Percentiles rank a stretch among this genome's conserved stretches.
These are phyloP conservation scores for Kitagawia praeruptora DNA, from an alignment of 129 eudicot species.

Conservation along the genomic window DNA sequence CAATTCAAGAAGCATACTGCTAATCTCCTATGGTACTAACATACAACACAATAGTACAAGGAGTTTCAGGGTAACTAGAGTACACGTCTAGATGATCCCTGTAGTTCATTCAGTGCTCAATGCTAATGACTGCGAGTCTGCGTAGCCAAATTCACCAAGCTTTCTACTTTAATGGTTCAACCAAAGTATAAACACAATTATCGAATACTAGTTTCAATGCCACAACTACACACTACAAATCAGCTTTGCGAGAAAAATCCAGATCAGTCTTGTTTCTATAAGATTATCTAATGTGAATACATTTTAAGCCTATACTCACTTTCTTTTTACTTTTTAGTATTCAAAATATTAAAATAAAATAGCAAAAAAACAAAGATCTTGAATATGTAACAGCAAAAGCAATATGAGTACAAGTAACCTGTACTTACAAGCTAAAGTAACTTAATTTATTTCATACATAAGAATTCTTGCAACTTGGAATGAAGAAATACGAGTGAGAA, in stretches of 20 bases:
- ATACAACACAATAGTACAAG: too few relatives aligned
- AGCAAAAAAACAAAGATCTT: slow-evolving; percentile 24
- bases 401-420: background rate
- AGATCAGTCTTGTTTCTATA: background rate
- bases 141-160: background rate
- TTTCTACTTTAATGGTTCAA: background rate
- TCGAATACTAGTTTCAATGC: background rate
- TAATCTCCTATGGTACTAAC: too few relatives aligned
- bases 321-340: too few relatives aligned
- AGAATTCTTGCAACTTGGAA: background rate
- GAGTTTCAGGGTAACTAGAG: too few relatives aligned
- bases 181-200: background rate
- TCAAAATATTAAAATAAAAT: background rate
- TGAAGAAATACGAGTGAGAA: background rate
- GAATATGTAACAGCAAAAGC: slow-evolving; percentile 16
- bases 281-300: background rate
- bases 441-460: background rate
- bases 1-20: background rate
- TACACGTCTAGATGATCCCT: too few relatives aligned
- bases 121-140: background rate
- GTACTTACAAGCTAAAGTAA: background rate
- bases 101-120: too few relatives aligned
- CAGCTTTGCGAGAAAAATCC: background rate
- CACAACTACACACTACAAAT: background rate
- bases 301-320: background rate